Conservation (phyloP, 768 basidiomycete species). For the Psilocybe cyanescens region DNA sequence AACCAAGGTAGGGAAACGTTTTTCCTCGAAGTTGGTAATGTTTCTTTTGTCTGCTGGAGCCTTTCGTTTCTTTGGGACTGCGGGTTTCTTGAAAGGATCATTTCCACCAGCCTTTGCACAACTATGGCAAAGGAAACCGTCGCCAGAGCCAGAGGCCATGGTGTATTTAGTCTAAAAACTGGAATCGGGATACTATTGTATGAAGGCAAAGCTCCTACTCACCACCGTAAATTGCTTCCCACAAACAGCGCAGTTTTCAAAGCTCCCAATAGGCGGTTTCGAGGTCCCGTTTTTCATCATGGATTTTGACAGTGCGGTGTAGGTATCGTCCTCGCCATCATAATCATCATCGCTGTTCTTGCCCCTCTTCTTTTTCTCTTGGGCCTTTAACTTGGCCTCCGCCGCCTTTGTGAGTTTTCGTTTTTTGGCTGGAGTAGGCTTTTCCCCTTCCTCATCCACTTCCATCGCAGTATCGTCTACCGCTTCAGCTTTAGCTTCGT, state of each 20-base stretch:
- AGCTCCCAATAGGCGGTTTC: conserved; percentile 77
- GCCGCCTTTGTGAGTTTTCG: conserved; percentile 56
- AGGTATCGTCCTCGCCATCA: conserved; percentile 69
- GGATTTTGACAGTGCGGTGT: conserved; percentile 63
- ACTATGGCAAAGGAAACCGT: conserved; percentile 82
- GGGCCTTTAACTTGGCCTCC: conserved; percentile 44
- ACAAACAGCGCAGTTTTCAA: conserved; percentile 83
- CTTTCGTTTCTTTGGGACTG: conserved; percentile 63
- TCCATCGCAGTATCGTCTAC: conserved; percentile 22
- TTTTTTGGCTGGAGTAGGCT: conserved; percentile 50
- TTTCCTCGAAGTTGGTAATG: conserved; percentile 71
- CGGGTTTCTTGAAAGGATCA: conserved; percentile 87
- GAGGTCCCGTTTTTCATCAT: conserved; percentile 36
- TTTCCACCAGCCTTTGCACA: conserved; percentile 80
- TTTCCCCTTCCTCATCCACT: conserved; percentile 21
- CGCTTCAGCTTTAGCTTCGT: conserved; percentile 49
- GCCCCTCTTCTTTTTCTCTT: conserved; percentile 43
- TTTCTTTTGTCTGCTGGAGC: conserved; percentile 67
- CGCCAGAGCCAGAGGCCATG: conserved; percentile 66
- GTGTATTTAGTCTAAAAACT: conserved; percentile 81
- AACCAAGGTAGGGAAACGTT: conserved; percentile 70
- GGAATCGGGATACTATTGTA: not conserved
- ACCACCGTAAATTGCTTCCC: conserved; percentile 89
- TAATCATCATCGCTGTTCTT: conserved; percentile 51
- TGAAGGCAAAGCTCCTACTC: conserved; percentile 28